These are phyloP conservation scores for Daldinia bambusicola DNA, from an alignment of 495 filamentous ascomycete species.

Conservation along the genomic window DNA sequence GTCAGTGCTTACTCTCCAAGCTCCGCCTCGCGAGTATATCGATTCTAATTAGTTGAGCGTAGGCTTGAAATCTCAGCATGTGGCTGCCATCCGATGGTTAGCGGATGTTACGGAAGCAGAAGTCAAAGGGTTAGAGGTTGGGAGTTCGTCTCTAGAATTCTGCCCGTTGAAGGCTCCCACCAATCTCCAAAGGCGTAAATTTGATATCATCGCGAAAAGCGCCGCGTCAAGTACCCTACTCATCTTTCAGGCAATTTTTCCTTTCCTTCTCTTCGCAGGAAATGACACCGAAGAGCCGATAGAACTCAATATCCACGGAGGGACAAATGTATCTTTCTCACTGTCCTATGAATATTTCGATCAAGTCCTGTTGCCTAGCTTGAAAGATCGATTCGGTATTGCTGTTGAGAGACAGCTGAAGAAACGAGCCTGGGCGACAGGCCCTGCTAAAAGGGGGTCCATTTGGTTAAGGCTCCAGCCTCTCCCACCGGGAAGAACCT, in stretches of 20 bases:
- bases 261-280: constrained; percentile 73
- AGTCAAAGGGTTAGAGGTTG: constrained; percentile 64
- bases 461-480: constrained; percentile 69
- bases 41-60: constrained; percentile 39
- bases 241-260: constrained; percentile 85
- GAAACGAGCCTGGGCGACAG: constrained; percentile 74
- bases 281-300: constrained; percentile 55
- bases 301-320: constrained; percentile 73
- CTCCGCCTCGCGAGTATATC: background rate
- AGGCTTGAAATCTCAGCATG: constrained; percentile 82
- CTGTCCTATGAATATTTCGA: constrained; percentile 80
- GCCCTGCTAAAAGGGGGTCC: constrained; percentile 65
- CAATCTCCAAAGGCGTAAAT: constrained; percentile 49
- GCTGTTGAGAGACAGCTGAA: constrained; percentile 64
- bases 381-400: constrained; percentile 71
- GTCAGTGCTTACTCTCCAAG: constrained; percentile 39
- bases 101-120: constrained; percentile 69
- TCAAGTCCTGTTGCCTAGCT: constrained; percentile 77
- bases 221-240: constrained; percentile 67
- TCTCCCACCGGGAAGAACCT: constrained; percentile 51
- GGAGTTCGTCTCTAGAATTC: constrained; percentile 65
- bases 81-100: constrained; percentile 73
- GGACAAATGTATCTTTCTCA: constrained; percentile 79
- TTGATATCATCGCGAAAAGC: constrained; percentile 57
- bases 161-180: constrained; percentile 55